A percentile compares a stretch with the other conserved stretches of the same genome.
Conservation (phyloP, 768 basidiomycete species). For the Suillus plorans region DNA sequence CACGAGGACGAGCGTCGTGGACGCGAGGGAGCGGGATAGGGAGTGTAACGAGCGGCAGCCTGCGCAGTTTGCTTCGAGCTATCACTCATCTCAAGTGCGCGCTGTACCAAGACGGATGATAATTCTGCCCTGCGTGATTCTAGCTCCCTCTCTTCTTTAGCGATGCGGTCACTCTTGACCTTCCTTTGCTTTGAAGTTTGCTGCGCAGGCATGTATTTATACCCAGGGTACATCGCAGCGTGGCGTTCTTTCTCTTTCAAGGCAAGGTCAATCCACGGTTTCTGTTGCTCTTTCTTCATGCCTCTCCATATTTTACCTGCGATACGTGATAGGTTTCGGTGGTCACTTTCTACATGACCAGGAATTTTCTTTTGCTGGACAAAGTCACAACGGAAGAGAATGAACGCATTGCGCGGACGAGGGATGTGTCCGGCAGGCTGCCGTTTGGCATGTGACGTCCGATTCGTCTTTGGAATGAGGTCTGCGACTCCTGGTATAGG, state of each 20-base stretch:
- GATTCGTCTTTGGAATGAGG: constrained; percentile 11
- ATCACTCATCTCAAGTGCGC: not conserved
- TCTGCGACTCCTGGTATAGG: constrained; percentile 12
- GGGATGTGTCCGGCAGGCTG: constrained; percentile 59
- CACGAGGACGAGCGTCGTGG: constrained; percentile 42
- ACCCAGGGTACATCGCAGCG: constrained; percentile 40
- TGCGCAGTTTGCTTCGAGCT: constrained; percentile 7
- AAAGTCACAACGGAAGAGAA: constrained; percentile 75
- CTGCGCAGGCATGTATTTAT: constrained; percentile 39
- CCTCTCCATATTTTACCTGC: constrained; percentile 67
- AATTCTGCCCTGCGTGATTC: constrained; percentile 11
- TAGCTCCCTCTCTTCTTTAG: constrained; percentile 8
- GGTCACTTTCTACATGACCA: constrained; percentile 55
- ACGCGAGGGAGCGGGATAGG: constrained; percentile 22
- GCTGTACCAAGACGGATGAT: not conserved
- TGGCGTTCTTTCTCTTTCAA: constrained; percentile 47
- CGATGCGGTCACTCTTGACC: constrained; percentile 10
- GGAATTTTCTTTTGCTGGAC: constrained; percentile 62
- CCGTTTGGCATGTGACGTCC: constrained; percentile 51
- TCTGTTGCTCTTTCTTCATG: constrained; percentile 45
- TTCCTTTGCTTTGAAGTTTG: constrained; percentile 19
- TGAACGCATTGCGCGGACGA: constrained; percentile 77
- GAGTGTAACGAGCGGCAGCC: constrained; percentile 17
- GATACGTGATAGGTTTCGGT: constrained; percentile 67
- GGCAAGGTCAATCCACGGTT: constrained; percentile 53